Base-by-base conservation (phyloP, 495 filamentous ascomycete genomes). In the Trichoderma erinaceum region DNA sequence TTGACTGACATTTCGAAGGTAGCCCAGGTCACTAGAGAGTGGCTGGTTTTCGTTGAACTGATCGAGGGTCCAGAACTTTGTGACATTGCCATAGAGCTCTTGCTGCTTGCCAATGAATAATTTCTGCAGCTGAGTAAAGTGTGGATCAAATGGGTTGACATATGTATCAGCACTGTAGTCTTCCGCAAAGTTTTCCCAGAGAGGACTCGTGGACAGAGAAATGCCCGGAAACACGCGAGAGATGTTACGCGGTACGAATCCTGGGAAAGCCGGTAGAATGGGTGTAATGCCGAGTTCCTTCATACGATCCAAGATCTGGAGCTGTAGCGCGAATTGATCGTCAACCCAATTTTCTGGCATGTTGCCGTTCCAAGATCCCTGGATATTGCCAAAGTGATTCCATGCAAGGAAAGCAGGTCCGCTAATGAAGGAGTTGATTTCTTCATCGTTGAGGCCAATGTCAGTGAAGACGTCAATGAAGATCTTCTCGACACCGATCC, bases 351-450 rank as follows among this genome's bases (percentile, higher is more conserved):
- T 66, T 41, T 70, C 68, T 1, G 82, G 82, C n/a, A 83, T 66
- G 18, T 76, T 71, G 18, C 80, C 81, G 27, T 74, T 73, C 81
- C 80, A 83, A 5, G 78, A 81, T 1, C 82, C 82, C 71, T 85
- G 83, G 46, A 84, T 84, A 63, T 86, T 86, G 5, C 82, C 84
- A 67, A 86, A 82, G 11, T 81, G 79, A 58, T 86, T 84, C 84
- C 84, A 86, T n/a, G 82, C 78, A 67, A 83, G 78, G 63, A 86
- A 86, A 0, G 82, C 82, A 3, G 82, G 83, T 0, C 84, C 83
- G 67, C 78, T 82, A 15, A 86, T 66, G 68, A 80, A 85, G 4
- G 76, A 71, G 0, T 73, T 64, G 50, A 84, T 82, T 46, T 85
- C 79, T 23, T 72, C 67, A 21, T 83, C 75, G 10, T 75, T 79